Evolutionary conservation across 2,329 filamentous ascomycete species (phyloP), one percentile per base, ranked within the genome.

Genomic region (Cercospora brassicicola): DNA sequence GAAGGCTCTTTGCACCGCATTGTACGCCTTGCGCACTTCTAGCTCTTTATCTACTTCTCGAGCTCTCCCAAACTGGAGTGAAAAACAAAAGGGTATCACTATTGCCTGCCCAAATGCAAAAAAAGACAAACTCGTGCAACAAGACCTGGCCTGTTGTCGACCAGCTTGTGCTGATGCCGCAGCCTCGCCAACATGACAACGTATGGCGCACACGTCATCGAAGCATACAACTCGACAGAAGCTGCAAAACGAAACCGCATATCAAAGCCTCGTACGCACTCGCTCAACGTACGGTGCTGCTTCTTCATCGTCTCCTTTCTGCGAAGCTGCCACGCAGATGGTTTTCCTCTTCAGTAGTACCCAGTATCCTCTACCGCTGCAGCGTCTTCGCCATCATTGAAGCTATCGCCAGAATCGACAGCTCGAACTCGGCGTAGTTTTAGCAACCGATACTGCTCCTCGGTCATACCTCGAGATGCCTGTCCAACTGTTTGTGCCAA

Each of bases 351-450:
- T 10, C 23, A 51, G 18, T 23, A 51, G 20, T 51, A 51, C 4
- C 18, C 4, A 3, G 45, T 51, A 7, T 51, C 45, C 8, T 51
- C 45, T n/a, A 4, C 9, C 4, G 8, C 4, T 6, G 45, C 45
- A 6, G 45, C 20, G 11, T 51, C 45, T 13, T 23, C 45, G 20
- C 45, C 45, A 26, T 51, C 45, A 6, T 51, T 26, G 20, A 51
- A 26, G 6, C 6, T 13, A 1, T 51, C 45, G 20, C 45, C 20
- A 6, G 28, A 31, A 2, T 64, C 61, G 5, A 55, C 51, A 2
- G 45, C 31, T 3, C 76, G 78, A 48, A 71, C 69, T n/a, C 71
- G 75, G 67, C 74, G 77, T 0, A 78, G 76, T 63, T 77, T 79
- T 71, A 81, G 69, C 11, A 72, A 74, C 0, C 68, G 65, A 55